Evolutionary conservation across 1,284 basidiomycete genomes (phyloP).

Genomic region (Rhodofomes roseus): DNA sequence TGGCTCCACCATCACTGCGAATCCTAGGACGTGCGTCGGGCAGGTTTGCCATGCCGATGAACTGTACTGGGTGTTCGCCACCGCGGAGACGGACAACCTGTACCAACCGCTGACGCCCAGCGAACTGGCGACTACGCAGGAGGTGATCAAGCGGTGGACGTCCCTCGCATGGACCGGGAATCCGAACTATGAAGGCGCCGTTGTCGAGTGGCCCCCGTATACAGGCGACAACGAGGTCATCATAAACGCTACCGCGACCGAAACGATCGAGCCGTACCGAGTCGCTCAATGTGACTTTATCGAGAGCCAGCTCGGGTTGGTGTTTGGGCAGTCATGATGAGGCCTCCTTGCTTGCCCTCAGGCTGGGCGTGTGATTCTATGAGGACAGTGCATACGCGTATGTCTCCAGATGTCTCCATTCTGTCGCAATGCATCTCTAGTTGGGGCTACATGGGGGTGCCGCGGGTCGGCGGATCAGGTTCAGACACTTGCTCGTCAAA

Average conservation of each 20-base stretch:
- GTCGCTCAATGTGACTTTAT: slow-evolving; percentile 13
- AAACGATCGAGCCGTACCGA: slow-evolving; percentile 10
- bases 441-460: no score
- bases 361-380: no score
- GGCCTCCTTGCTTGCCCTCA: no score
- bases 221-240: slow-evolving; percentile 12
- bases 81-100: slow-evolving; percentile 13
- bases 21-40: slow-evolving; percentile 12
- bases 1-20: slow-evolving; percentile 12
- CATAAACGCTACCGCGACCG: slow-evolving; percentile 7
- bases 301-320: slow-evolving; percentile 7
- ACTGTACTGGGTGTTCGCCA: slow-evolving; percentile 15
- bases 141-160: slow-evolving; percentile 14
- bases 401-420: no score
- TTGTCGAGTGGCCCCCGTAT: slow-evolving; percentile 11
- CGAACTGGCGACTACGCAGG: slow-evolving; percentile 10
- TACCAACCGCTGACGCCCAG: slow-evolving; percentile 11
- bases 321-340: slow-evolving; percentile 7
- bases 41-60: slow-evolving; percentile 15
- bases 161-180: slow-evolving; percentile 13
- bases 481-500: no score
- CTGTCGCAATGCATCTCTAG: no score
- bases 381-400: no score
- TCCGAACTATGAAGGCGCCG: slow-evolving; percentile 13
- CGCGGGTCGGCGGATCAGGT: no score